Conservation (phyloP, 2,329 filamentous ascomycete species). For the Amylocarpus encephaloides region DNA sequence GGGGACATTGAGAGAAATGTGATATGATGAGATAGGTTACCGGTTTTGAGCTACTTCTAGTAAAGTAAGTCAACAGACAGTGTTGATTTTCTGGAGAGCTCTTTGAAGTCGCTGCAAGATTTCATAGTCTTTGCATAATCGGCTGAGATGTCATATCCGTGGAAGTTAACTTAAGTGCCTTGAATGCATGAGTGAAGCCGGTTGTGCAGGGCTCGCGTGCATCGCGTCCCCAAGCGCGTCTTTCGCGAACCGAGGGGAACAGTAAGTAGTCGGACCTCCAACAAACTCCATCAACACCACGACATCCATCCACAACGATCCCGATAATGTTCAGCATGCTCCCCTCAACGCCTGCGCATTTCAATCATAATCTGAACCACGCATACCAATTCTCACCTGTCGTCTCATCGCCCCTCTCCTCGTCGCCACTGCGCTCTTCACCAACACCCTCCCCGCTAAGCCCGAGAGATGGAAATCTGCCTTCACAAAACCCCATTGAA, state of each 20-base stretch:
- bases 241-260: not conserved
- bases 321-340: constrained; percentile 26
- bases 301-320: not conserved
- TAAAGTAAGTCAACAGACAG: no score
- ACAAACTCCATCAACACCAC: constrained; percentile 1
- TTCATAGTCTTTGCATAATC: no score
- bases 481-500: constrained; percentile 30
- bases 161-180: no score
- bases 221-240: constrained; percentile 15
- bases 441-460: constrained; percentile 40
- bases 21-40: no score
- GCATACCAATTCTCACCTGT: constrained; percentile 31
- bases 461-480: constrained; percentile 38
- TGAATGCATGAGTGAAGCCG: no score
- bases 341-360: constrained; percentile 13
- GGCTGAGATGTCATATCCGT: no score
- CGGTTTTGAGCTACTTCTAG: no score
- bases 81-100: no score
- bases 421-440: constrained; percentile 50
- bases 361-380: constrained; percentile 11
- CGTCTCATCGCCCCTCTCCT: constrained; percentile 51
- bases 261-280: constrained; percentile 2
- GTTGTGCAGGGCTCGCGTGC: no score
- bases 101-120: no score
- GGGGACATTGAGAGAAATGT: no score